Evolutionary conservation across 257 asterid species (phyloP), one percentile per base, ranked within the genome.

Genomic region (Petunia axillaris): DNA sequence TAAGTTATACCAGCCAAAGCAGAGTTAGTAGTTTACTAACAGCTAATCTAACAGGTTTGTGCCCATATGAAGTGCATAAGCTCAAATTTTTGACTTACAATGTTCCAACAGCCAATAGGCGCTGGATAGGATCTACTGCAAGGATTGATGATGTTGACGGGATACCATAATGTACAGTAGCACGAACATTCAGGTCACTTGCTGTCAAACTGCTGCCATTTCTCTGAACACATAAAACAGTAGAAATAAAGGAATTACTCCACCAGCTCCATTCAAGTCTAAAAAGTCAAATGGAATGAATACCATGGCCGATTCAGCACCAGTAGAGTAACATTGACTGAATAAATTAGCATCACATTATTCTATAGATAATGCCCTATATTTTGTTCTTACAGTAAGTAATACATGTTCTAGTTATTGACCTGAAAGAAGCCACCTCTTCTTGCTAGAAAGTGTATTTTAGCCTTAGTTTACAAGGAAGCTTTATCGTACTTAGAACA

Each of bases 111-210:
- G 97, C 98, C 86, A 94, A 88, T 38, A 94, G 88, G 73, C 94
- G 90, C 84, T 94, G 98, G 83, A 93, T 87, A 55, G 93, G 93
- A 89, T 94, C 98, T 84, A 91, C 90, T 84, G 97, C 94, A 55
- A 94, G 94, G 80, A 94, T 85, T 79, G 97, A 92, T 38, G 98
- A 92, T 39, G 97, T 90, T 41, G 92, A 87, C 8, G 97, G 98
- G 75, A 94, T 81, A 62, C 98, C 98, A 84, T 94, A 92, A 84
- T 94, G 98, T 78, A 91, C 89, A 85, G 86, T 82, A 78, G 89
- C 77, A 79, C 90, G 91, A 70, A 92, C 62, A 83, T 86, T 88
- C 86, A 94, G 60, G 79, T 92, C 95, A n/a, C 85, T 90, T 44
- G 97, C 67, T 67, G 89, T 83, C 80, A 90, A 73, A 79, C 73